phyloP scores from a whole-genome alignment of 306 rosid genomes.

The Rosa chinensis region DNA sequence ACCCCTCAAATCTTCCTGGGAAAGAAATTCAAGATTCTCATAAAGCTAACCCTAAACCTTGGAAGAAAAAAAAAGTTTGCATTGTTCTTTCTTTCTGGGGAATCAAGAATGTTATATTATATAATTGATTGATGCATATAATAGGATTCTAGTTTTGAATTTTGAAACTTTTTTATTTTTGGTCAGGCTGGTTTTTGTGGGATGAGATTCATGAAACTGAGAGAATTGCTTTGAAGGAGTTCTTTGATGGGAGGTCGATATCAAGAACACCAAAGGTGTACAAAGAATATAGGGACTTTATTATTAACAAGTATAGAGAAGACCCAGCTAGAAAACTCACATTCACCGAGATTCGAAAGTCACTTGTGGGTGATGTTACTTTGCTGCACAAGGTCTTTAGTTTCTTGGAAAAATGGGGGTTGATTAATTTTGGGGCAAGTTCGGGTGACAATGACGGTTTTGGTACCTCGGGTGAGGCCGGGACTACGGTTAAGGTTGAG shows the following conservation, averaged over 20 bases:
- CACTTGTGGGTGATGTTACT: conserved; percentile 80
- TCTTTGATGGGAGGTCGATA: conserved; percentile 68
- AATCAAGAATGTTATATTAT: neutral
- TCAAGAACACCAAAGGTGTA: conserved; percentile 71
- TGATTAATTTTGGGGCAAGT: conserved; percentile 64
- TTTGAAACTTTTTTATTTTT: neutral
- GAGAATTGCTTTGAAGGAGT: conserved; percentile 57
- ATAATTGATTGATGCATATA: neutral
- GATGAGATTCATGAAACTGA: conserved; percentile 87
- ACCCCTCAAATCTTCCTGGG: neutral
- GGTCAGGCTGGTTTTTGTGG: conserved; percentile 91
- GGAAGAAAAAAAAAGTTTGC: neutral
- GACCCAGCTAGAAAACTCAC: conserved; percentile 80
- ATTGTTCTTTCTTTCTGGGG: neutral
- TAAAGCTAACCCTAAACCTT: neutral
- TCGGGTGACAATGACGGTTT: conserved; percentile 21
- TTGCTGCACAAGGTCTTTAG: conserved; percentile 70
- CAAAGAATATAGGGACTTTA: conserved; percentile 82
- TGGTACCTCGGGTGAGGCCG: conserved; percentile 31
- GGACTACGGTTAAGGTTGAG: conserved; percentile 53
- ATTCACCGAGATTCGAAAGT: conserved; percentile 82
- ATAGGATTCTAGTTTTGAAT: neutral
- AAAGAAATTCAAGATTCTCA: neutral
- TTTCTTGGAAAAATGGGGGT: conserved; percentile 73
- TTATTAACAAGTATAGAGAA: conserved; percentile 82